These are phyloP conservation scores for Talaromyces sp. DNA, from an alignment of 2,329 filamentous ascomycete species.

Conservation along the genomic window DNA sequence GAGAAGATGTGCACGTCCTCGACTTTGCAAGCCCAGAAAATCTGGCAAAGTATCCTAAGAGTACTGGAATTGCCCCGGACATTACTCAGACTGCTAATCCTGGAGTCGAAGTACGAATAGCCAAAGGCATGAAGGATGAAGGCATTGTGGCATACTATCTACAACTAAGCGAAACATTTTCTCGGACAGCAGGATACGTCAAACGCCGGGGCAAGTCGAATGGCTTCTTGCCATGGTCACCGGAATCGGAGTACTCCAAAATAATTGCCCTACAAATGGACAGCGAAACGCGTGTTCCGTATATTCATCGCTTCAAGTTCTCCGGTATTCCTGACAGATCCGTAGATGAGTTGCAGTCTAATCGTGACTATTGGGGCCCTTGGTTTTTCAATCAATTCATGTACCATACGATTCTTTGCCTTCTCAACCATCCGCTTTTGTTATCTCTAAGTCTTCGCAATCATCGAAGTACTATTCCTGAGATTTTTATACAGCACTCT, in stretches of 20 bases:
- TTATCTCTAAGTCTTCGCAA: constrained; percentile 53
- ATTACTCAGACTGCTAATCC: constrained; percentile 24
- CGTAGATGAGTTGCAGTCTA: constrained; percentile 41
- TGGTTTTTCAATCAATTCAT: constrained; percentile 54
- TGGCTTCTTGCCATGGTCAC: constrained; percentile 47
- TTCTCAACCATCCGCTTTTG: constrained; percentile 55
- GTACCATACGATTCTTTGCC: constrained; percentile 52
- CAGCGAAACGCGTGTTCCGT: constrained; percentile 51
- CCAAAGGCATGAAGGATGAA: constrained; percentile 31
- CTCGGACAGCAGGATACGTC: constrained; percentile 48
- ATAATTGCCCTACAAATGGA: constrained; percentile 52
- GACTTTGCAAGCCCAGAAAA: constrained; percentile 33
- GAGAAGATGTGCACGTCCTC: constrained; percentile 40
- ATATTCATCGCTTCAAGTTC: constrained; percentile 50
- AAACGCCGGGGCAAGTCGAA: constrained; percentile 45
- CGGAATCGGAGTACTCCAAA: constrained; percentile 52
- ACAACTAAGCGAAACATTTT: constrained; percentile 49
- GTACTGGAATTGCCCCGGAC: constrained; percentile 29
- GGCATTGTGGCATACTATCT: constrained; percentile 49
- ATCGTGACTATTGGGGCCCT: constrained; percentile 53
- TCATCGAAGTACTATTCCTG: constrained; percentile 52
- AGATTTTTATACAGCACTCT: constrained; percentile 55
- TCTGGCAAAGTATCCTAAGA: constrained; percentile 41
- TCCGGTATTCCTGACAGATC: constrained; percentile 47
- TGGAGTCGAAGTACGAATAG: constrained; percentile 24